Percentiles rank a stretch among this genome's conserved stretches.
Evolutionary conservation across 345 rosid genomes (phyloP).

Genomic region (Theobroma cacao): DNA sequence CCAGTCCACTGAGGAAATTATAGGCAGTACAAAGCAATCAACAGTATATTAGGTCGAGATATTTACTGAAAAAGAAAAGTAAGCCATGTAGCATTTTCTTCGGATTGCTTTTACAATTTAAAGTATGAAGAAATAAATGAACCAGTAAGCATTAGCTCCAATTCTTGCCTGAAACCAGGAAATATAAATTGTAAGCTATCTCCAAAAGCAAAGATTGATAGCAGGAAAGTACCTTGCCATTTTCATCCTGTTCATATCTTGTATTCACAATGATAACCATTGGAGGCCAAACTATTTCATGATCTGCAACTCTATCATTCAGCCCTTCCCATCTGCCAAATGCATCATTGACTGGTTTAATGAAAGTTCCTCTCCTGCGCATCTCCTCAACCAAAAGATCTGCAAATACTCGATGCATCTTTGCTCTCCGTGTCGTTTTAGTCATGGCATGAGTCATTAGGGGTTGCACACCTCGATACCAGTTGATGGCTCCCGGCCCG

Average conservation of each 20-base stretch:
- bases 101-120: background rate
- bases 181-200: background rate
- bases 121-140: background rate
- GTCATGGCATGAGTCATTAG: slow-evolving; percentile 37
- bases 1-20: slow-evolving; percentile 37
- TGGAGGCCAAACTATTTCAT: slow-evolving; percentile 30
- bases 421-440: slow-evolving; percentile 30
- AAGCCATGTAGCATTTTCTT: background rate
- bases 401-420: slow-evolving; percentile 40
- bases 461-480: slow-evolving; percentile 43
- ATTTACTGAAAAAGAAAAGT: background rate
- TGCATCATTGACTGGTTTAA: slow-evolving; percentile 30
- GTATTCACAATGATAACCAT: slow-evolving; percentile 47
- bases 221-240: slow-evolving; percentile 29
- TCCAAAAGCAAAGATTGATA: background rate
- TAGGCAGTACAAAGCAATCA: background rate
- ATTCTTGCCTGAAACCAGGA: background rate
- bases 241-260: slow-evolving; percentile 37
- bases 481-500: slow-evolving; percentile 47
- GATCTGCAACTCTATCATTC: slow-evolving; percentile 33
- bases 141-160: background rate
- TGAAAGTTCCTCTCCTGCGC: slow-evolving; percentile 34
- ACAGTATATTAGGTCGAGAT: background rate
- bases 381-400: slow-evolving; percentile 42
- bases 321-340: slow-evolving; percentile 43